Percentiles rank a stretch among this genome's conserved stretches.
Evolutionary conservation across 768 basidiomycete species (phyloP).

Genomic region (Amanita rubescens): DNA sequence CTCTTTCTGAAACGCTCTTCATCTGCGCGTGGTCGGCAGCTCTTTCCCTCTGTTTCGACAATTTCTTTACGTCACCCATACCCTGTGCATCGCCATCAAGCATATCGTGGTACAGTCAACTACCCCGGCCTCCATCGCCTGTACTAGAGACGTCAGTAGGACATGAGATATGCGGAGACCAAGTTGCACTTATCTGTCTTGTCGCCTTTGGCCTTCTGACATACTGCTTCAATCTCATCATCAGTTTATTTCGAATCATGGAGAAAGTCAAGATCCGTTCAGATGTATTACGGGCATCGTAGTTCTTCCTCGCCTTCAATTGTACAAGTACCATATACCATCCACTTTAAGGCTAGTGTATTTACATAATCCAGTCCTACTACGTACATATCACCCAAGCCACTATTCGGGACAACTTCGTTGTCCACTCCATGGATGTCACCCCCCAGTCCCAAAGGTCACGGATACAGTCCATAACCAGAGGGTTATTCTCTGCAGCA

Average conservation of each 20-base stretch:
- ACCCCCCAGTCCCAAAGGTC: background rate
- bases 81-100: slow-evolving; percentile 58
- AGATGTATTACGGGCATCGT: slow-evolving; percentile 16
- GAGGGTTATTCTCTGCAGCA: slow-evolving; percentile 1
- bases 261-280: slow-evolving; percentile 80
- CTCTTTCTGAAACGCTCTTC: slow-evolving; percentile 81
- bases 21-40: slow-evolving; percentile 94
- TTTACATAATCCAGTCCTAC: background rate
- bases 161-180: slow-evolving; percentile 61
- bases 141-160: slow-evolving; percentile 39
- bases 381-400: background rate
- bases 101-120: slow-evolving; percentile 67
- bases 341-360: background rate
- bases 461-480: slow-evolving; percentile 1
- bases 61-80: slow-evolving; percentile 82
- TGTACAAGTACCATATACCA: background rate
- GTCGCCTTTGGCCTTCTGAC: slow-evolving; percentile 71
- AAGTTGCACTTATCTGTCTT: slow-evolving; percentile 71
- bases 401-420: background rate
- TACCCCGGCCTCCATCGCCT: slow-evolving; percentile 49
- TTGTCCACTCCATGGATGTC: background rate
- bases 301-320: background rate
- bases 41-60: slow-evolving; percentile 83
- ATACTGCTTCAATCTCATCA: slow-evolving; percentile 80
- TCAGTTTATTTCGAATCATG: slow-evolving; percentile 80